Evolutionary conservation across 805 yeast genomes (phyloP), one percentile per base, ranked within the genome.

Genomic region (Myxozyma neotropica): DNA sequence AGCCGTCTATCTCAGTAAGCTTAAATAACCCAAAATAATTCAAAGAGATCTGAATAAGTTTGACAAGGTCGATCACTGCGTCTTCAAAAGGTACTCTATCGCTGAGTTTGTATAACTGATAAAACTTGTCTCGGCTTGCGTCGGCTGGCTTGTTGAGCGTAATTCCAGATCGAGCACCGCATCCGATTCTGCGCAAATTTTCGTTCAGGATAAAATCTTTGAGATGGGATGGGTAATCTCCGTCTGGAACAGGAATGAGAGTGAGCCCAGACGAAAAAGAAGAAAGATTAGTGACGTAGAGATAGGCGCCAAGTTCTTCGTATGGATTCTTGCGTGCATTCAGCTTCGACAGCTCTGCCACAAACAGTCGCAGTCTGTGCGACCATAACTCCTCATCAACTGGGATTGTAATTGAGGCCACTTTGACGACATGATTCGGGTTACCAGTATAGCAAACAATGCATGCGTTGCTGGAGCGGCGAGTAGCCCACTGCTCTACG

Each of bases 401-500:
- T 33, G 81, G 84, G n/a, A 81, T 65, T 0, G 81, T 76, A 17
- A 88, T 80, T 58, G 85, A 79, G 36, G 81, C 82, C 1, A 86
- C 96, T 19, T 77, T 72, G 0, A 90, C 80, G 29, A 74, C 74
- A 66, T 90, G 88, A n/a, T 78, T 77, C 4, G 82, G 70, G 69
- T 90, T 88, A 2, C 99, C 99, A 0, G 98, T 93, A 72, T 82
- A 94, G 0, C 93, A 83, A 0, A 94, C 83, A 17, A 93, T 85
- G 4, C 88, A 79, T 0, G 87, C 84, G 12, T 83, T 75, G n/a
- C 35, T 27, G 43, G 81, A 78, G 46, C 98, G 77, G 59, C 85
- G 85, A 35, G 87, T 80, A 2, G 88, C 86, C 99, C 99, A 94
- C 72, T 93, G 97, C 72, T 94, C 98, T 10, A 93, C 96, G 39